Evolutionary conservation across 768 basidiomycete genomes (phyloP).

Genomic region (Postia placenta): DNA sequence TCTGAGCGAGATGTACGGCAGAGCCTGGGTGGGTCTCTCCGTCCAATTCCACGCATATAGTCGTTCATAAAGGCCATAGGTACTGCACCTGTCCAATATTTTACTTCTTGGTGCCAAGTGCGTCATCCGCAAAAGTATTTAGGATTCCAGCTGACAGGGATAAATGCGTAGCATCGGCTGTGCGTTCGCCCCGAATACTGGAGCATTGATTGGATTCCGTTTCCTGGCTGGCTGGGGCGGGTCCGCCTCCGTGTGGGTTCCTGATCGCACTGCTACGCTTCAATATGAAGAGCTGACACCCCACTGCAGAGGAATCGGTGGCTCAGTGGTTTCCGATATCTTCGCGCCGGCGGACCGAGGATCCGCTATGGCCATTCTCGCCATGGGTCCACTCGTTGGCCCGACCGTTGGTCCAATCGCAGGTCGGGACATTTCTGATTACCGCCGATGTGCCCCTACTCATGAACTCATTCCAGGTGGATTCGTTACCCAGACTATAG

Average conservation of each 20-base stretch:
- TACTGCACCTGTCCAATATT: conserved; percentile 60
- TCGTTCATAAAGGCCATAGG: conserved; percentile 27
- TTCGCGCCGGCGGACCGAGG: conserved; percentile 56
- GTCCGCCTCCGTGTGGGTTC: conserved; percentile 32
- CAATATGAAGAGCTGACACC: too few species aligned
- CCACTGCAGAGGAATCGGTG: background rate
- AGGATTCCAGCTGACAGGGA: background rate
- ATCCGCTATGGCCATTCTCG: conserved; percentile 63
- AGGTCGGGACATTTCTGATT: too few species aligned
- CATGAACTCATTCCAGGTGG: conserved; percentile 65
- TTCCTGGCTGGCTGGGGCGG: conserved; percentile 32
- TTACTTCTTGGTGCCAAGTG: conserved; percentile 36
- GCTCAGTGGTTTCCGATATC: conserved; percentile 33
- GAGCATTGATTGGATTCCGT: conserved; percentile 55
- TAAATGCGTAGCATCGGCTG: conserved; percentile 57
- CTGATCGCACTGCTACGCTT: background rate
- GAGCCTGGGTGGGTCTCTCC: conserved; percentile 46
- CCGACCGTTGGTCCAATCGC: conserved; percentile 56
- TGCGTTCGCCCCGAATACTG: conserved; percentile 55
- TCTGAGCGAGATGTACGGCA: conserved; percentile 66
- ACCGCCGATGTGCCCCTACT: conserved; percentile 34
- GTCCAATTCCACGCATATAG: background rate
- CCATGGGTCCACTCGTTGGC: conserved; percentile 30
- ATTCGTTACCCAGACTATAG: conserved; percentile 52
- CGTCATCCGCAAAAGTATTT: background rate